Evolutionary conservation across 2,329 filamentous ascomycete species (phyloP).

Genomic region (Tetracladium maxilliforme): DNA sequence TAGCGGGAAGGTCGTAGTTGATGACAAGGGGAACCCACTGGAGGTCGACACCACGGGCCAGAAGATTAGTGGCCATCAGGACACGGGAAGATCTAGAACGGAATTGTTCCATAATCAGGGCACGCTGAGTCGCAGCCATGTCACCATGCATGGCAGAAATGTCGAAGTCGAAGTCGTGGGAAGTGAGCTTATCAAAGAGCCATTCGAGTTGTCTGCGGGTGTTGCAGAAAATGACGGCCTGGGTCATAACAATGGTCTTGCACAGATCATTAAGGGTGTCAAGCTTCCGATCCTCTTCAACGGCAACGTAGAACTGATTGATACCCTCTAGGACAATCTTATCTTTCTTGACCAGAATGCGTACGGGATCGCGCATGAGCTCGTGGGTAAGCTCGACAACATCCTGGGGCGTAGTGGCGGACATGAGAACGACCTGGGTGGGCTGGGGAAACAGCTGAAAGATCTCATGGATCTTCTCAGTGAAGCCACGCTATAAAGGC

Average conservation of each 20-base stretch:
- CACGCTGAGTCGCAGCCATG: constrained; percentile 96
- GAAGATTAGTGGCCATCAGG: constrained; percentile 92
- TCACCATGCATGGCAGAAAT: constrained; percentile 98
- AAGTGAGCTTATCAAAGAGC: constrained; percentile 95
- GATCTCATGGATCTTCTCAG: constrained; percentile 98
- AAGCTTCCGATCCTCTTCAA: constrained; percentile 99
- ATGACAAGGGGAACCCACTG: constrained; percentile 97
- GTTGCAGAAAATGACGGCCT: constrained; percentile 99
- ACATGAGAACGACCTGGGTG: constrained; percentile 96
- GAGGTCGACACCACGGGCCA: constrained; percentile 96
- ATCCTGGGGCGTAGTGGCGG: constrained; percentile 91
- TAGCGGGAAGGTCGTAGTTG: constrained; percentile 96
- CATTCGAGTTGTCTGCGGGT: constrained; percentile 98
- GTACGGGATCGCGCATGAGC: constrained; percentile 97
- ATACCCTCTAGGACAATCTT: constrained; percentile 93
- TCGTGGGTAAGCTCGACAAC: constrained; percentile 99
- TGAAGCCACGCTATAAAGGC: constrained; percentile 61
- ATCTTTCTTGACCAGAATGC: constrained; percentile 96
- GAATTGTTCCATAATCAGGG: constrained; percentile 99
- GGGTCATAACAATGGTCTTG: constrained; percentile 95
- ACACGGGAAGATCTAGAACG: constrained; percentile 92
- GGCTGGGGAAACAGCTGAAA: constrained; percentile 93
- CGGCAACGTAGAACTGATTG: constrained; percentile 98
- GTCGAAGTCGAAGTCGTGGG: constrained; percentile 91
- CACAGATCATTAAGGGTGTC: constrained; percentile 97